Evolutionary conservation across 2,329 filamentous ascomycete genomes (phyloP), one percentile per base, ranked within the genome.

Genomic region (Cladosporium sp.): DNA sequence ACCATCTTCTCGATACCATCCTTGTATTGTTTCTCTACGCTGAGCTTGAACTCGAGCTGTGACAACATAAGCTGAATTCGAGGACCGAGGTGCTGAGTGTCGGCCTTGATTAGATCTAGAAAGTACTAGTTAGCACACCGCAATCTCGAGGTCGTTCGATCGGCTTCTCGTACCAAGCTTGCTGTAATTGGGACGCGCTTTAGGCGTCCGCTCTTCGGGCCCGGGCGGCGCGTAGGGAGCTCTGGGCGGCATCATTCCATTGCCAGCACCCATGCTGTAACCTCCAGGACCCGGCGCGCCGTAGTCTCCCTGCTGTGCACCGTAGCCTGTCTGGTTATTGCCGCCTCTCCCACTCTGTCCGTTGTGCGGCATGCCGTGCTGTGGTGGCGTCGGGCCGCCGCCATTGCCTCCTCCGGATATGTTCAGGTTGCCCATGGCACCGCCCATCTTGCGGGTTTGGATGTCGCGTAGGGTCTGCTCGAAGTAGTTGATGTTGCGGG

Each of bases 1-100:
- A 96, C 89, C 93, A 99, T 97, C 76, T 99, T 99, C 72, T 99
- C 93, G 61, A 99, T 93, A 55, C 93, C 93, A 65, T 95, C 95
- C 59, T 97, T 90, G 72, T 99, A 99, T 72, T 99, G 93, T 68
- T 96, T 95, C 70, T 99, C 93, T 22, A 99, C 93, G 59, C 93
- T 96, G 55, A 99, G 80, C 75, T 99, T 99, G 77, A 99, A 99
- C 71, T 97, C 90, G 57, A 99, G 85, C 70, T 99, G 93, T 42
- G 93, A 95, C 65, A 99, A 77, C 93, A 99, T 99, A 64, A 97
- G 87, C 74, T 99, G 93, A 64, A 99, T 99, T 60, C 95, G 90
- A 54, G 93, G 92, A 29, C 93, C 93, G 56, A 99, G 84, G 68
- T 96, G 89, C 15, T 88, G 88, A 27, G 91, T 96, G 68, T 99